Base-by-base conservation (phyloP, 768 basidiomycete species). In the Suillus clintonianus region DNA sequence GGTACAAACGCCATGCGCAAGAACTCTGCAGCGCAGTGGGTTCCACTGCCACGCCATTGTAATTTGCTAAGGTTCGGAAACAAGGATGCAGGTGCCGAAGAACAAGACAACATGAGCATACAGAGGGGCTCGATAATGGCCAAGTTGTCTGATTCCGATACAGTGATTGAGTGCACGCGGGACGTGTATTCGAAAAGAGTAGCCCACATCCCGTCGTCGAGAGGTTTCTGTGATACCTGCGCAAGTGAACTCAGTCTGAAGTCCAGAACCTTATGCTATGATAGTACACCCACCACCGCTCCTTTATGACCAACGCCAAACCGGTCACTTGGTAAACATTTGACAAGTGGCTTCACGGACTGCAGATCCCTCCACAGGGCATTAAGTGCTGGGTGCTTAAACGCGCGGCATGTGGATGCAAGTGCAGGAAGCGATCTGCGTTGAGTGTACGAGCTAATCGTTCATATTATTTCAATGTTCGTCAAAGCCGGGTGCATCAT, bases 1-100 rank as follows among this genome's bases (percentile, higher is more conserved):
- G 71, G 67, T 14, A 71, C 65, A 4, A 72, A 72, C 24, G 67
- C 30, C 32, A 72, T 64, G 17, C 64, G 67, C 41, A 72, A 41
- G 47, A 74, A 67, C 22, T 71, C 71, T 1, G 70, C 56, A 69
- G 68, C 70, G 30, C 58, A 34, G 0, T 58, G 37, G 62, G 70
- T 72, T 15, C 61, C 59, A 24, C 60, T 45, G 7, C 71, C 68
- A 43, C 64, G 64, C 71, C 73, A 74, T 13, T 56, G 62, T n/a
- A 72, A 39, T 27, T 58, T 62, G 6, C 32, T 64, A n/a, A 74
- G 27, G 42, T 66, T 71, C 0, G 73, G 65, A 32, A 74, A 72
- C 56, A 72, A 71, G 37, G 65, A 41, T 3, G 51, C 48, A 7
- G 51, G 47, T 14, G 64, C 50, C 3, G 71, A 71, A 9, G 64